Base-by-base conservation (phyloP, 1,139 yeast species). In the Candida anutae region DNA sequence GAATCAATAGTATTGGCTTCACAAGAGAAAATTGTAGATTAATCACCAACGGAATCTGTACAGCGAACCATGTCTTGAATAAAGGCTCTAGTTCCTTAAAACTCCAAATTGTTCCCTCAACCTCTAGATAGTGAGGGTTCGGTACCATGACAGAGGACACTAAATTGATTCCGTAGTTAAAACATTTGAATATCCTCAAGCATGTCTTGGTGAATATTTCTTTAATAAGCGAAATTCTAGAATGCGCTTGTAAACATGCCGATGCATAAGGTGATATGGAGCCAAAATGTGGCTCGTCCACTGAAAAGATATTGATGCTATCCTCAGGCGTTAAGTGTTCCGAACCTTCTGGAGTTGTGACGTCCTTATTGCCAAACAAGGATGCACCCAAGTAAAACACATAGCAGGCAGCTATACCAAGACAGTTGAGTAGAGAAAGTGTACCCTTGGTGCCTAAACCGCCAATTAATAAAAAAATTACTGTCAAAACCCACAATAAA, bases 381-480 rank as follows among this genome's bases (percentile, higher is more conserved):
- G n/a, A 11, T 8, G n/a, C 6, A 8, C 12, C 12, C 6, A 21
- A 8, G n/a, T 21, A 21, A 11, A 21, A 8, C n/a, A 21, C 6
- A 21, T 68, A 71, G 19, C 63, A 37, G 3, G 40, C 11, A 1
- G 64, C 45, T 75, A 76, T 67, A 1, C 50, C 24, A 2, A 54
- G 22, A 31, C 77, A 68, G 40, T 76, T 82, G 10, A 43, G 29
- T 4, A 57, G 29, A n/a, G n/a, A n/a, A n/a, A n/a, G n/a, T n/a
- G n/a, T n/a, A n/a, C n/a, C n/a, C n/a, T n/a, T n/a, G 16, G 70
- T 66, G 20, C 76, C 56, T 32, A 55, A 53, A 5, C 74, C 75
- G 48, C 76, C 82, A 4, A 58, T 49, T 10, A 76, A 40, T 27
- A 74, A 65, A 29, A 48, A 48, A 30, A 65, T 49, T 22, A 73